A percentile compares a stretch with the other conserved stretches of the same genome.
Conservation (phyloP, 140 eudicot genomes). For the Flaveria floridana region DNA sequence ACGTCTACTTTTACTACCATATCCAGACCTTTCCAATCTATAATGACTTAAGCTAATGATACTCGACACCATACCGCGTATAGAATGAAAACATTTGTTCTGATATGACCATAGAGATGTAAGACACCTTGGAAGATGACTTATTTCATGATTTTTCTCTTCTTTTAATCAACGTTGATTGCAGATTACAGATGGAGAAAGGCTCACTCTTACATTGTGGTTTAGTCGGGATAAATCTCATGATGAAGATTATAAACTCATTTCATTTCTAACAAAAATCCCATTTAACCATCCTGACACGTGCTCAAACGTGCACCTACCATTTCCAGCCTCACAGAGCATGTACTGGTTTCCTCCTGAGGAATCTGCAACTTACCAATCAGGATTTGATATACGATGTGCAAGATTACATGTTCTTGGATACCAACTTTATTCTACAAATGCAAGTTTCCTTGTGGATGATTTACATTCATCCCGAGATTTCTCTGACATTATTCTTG, state of each 20-base stretch:
- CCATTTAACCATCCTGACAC: conserved; percentile 19
- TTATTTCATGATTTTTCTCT: not conserved
- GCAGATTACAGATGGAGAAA: conserved; percentile 81
- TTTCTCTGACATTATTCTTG: conserved; percentile 39
- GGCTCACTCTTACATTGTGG: conserved; percentile 90
- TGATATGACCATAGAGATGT: not conserved
- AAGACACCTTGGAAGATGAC: not conserved
- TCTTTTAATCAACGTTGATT: conserved; percentile 16
- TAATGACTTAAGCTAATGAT: not conserved
- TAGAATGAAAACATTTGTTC: not conserved
- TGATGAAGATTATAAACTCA: conserved; percentile 82
- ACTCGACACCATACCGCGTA: not conserved
- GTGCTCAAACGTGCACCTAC: conserved; percentile 24
- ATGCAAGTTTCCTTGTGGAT: conserved; percentile 19
- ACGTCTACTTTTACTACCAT: not conserved
- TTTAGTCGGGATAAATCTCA: conserved; percentile 73
- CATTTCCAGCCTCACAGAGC: conserved; percentile 62
- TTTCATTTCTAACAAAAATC: conserved; percentile 47
- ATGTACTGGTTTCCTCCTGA: conserved; percentile 99
- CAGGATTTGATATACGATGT: conserved; percentile 75
- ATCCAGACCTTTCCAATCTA: not conserved
- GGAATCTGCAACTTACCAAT: conserved; percentile 42
- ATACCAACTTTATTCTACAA: conserved; percentile 46
- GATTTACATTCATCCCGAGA: conserved; percentile 23
- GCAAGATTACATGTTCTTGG: conserved; percentile 72